A percentile compares a stretch with the other conserved stretches of the same genome.
Conservation (phyloP, 495 filamentous ascomycete species). For the Parachaetomium inaequale region DNA sequence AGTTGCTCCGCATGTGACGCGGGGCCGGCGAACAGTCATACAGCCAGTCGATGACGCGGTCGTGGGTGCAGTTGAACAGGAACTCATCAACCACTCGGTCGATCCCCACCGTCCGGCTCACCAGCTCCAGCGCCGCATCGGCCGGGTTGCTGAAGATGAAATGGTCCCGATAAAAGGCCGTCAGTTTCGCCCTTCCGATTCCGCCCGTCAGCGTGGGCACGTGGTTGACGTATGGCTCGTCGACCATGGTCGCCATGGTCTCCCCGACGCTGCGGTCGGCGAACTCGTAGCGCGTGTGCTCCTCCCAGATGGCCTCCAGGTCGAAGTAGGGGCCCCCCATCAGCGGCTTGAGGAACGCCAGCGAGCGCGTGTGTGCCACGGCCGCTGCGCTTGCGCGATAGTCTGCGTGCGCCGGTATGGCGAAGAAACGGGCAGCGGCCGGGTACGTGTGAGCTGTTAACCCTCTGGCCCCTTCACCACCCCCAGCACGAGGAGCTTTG, state of each 20-base stretch:
- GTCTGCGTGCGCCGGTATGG: constrained; percentile 39
- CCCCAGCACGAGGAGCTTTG: not conserved
- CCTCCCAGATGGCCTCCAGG: constrained; percentile 58
- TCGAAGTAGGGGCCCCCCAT: constrained; percentile 55
- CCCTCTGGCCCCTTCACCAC: not conserved
- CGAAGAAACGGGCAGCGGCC: constrained; percentile 31
- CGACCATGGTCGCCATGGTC: constrained; percentile 59
- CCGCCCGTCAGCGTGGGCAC: constrained; percentile 64
- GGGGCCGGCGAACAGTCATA: constrained; percentile 9
- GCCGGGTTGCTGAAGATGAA: constrained; percentile 70
- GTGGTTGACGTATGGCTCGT: constrained; percentile 59
- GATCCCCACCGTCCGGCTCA: constrained; percentile 64
- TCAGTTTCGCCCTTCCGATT: constrained; percentile 63
- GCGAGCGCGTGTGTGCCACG: constrained; percentile 50
- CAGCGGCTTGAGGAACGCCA: constrained; percentile 51
- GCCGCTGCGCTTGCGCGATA: constrained; percentile 40
- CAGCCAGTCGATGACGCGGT: constrained; percentile 72
- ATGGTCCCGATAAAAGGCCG: constrained; percentile 67
- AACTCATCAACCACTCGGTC: constrained; percentile 59
- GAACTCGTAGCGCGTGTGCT: constrained; percentile 56
- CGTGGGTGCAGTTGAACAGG: constrained; percentile 64
- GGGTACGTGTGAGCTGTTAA: constrained; percentile 34
- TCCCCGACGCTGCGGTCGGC: constrained; percentile 48
- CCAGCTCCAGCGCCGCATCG: constrained; percentile 62
- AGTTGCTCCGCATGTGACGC: not conserved